A percentile compares a stretch with the other conserved stretches of the same genome.
Evolutionary conservation across 176 grass and related monocot genomes (phyloP).

Genomic region (Musa acuminata): DNA sequence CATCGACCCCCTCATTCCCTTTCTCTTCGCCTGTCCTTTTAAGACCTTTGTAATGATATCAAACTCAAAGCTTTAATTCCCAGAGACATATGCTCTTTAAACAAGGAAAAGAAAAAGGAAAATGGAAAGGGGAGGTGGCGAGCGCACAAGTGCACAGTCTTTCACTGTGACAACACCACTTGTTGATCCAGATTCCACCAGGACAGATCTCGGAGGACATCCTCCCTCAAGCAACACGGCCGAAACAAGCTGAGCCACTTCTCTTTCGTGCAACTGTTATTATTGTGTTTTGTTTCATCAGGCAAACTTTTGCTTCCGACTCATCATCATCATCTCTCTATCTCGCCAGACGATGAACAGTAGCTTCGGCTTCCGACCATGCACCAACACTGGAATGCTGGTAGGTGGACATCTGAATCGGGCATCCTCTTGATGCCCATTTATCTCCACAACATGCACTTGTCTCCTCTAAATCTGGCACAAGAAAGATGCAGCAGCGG

Average conservation of each 20-base stretch:
- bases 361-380: too few relatives aligned
- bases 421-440: not conserved
- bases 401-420: not conserved
- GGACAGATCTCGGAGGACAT: too few relatives aligned
- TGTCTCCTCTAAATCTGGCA: slow-evolving; percentile 5
- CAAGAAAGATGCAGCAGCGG: not conserved
- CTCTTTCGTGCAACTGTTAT: too few relatives aligned
- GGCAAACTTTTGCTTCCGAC: too few relatives aligned
- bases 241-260: too few relatives aligned
- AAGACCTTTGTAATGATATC: slow-evolving; percentile 5
- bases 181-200: not conserved
- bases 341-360: too few relatives aligned
- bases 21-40: not conserved
- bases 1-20: not conserved
- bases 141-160: not conserved
- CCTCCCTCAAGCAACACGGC: too few relatives aligned
- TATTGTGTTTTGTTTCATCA: too few relatives aligned
- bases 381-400: not conserved
- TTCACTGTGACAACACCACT: not conserved
- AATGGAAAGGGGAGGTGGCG: not conserved
- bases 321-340: too few relatives aligned
- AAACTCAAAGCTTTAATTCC: not conserved
- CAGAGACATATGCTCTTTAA: slow-evolving; percentile 3
- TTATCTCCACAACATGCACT: not conserved
- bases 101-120: not conserved